Conservation (phyloP, 768 basidiomycete genomes). For the Phlegmacium glaucopus region DNA sequence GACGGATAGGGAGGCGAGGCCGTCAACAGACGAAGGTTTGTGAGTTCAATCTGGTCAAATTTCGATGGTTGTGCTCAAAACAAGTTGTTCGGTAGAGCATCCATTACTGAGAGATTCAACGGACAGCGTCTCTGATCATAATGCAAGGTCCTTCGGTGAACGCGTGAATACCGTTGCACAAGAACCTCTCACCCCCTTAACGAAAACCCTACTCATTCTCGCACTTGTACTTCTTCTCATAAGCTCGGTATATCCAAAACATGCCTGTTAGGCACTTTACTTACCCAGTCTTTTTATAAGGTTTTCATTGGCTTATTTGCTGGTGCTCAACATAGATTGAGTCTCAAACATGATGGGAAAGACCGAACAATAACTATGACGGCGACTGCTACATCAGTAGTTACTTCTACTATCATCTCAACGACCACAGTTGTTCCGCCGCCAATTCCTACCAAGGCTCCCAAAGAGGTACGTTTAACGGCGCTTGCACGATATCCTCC, state of each 20-base stretch:
- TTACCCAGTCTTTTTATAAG: slow-evolving; percentile 23
- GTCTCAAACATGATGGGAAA: slow-evolving; percentile 37
- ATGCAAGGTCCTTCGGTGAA: slow-evolving; percentile 35
- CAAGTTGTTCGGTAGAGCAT: slow-evolving; percentile 42
- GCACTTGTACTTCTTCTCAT: slow-evolving; percentile 77
- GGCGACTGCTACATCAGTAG: slow-evolving; percentile 36
- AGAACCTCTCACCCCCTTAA: slow-evolving; percentile 79
- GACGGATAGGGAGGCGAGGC: slow-evolving; percentile 53
- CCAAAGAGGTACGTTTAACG: slow-evolving; percentile 43
- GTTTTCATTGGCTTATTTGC: slow-evolving; percentile 94
- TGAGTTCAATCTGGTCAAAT: slow-evolving; percentile 16
- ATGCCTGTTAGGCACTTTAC: background rate
- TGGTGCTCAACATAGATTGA: slow-evolving; percentile 79
- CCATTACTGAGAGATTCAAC: slow-evolving; percentile 57
- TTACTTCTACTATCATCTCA: slow-evolving; percentile 26
- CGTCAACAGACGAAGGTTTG: slow-evolving; percentile 52
- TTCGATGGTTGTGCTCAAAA: background rate
- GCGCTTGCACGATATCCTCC: background rate
- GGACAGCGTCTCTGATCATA: slow-evolving; percentile 24
- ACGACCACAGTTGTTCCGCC: slow-evolving; percentile 38
- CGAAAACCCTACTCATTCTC: slow-evolving; percentile 76
- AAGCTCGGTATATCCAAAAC: slow-evolving; percentile 46
- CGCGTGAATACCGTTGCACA: slow-evolving; percentile 56
- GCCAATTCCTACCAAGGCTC: slow-evolving; percentile 50
- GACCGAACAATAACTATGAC: slow-evolving; percentile 41